Base-by-base conservation (phyloP, 345 rosid genomes). In the Geranium brycei region DNA sequence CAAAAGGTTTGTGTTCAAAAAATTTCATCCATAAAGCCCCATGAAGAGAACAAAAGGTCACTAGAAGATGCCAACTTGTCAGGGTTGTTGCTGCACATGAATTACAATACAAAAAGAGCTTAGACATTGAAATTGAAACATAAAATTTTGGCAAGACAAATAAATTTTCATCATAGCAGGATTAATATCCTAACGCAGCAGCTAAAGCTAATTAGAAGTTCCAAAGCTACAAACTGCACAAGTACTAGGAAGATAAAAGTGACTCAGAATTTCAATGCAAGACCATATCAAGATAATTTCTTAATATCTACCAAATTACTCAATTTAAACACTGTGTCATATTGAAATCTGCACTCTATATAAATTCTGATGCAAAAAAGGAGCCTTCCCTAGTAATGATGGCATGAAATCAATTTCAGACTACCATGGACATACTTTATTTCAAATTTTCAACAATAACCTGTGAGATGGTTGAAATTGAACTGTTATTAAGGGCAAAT, bases 31-130 rank as follows among this genome's bases (percentile, higher is more conserved):
- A 85, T 82, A 91, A 68, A 59, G 99, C 99, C 75, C 88, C 92
- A 65, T 95, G 99, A 79, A 95, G 99, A 60, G 97, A 95, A 72
- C 97, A 91, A 82, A 95, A 95, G 0, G 99, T 95, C 62, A 95
- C 99, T 79, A 95, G 76, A 67, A 95, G 99, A 85, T 95, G 99
- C 99, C 99, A 95, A 79, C 99, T 95, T 55, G 99, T 95, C 88
- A 95, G 78, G 55, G 99, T 95, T 61, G 99, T 95, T 62, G 99
- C 99, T 95, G 87, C 67, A 74, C 17, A 64, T 53, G 19, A 31
- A 62, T 41, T 5, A 8, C 47, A 19, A 58, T 64, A 57, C 64
- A 59, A 4, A 6, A 68, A 53, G 56, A 66, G 59, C 53, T 10
- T 2, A 19, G 41, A 35, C 31, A 35, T 35, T 4, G 1, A 15